Conservation (phyloP, 306 rosid species). For the Malus asiatica region DNA sequence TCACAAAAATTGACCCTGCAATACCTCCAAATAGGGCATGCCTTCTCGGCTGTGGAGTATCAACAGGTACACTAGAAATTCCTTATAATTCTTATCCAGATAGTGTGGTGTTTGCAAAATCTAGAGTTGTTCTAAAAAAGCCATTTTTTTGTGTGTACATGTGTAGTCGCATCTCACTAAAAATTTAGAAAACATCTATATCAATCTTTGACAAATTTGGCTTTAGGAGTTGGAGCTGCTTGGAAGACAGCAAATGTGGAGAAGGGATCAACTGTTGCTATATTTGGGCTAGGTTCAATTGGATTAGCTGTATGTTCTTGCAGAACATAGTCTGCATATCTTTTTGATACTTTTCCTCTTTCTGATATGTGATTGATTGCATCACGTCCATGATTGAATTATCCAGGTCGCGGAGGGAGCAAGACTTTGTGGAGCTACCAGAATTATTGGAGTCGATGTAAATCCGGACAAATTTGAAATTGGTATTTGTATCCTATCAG, state of each 20-base stretch:
- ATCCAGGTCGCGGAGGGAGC: conserved; percentile 87
- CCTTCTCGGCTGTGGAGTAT: conserved; percentile 76
- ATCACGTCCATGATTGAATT: conserved; percentile 13
- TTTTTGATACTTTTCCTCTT: neutral
- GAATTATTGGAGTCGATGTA: conserved; percentile 79
- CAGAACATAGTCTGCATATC: neutral
- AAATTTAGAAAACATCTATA: neutral
- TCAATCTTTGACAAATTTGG: neutral
- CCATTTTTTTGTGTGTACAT: neutral
- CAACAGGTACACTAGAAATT: conserved; percentile 45
- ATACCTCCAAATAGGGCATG: conserved; percentile 65
- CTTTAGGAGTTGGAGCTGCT: conserved; percentile 86
- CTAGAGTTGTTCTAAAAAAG: neutral
- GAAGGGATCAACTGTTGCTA: conserved; percentile 65
- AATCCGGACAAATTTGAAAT: conserved; percentile 52
- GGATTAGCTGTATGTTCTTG: conserved; percentile 65
- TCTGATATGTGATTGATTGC: neutral
- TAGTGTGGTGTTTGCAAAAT: neutral
- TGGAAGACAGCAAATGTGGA: conserved; percentile 82
- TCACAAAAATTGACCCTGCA: conserved; percentile 44
- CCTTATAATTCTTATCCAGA: neutral
- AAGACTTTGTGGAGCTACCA: conserved; percentile 72
- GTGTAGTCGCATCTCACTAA: neutral
- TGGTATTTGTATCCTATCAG: conserved; percentile 34
- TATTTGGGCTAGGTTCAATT: conserved; percentile 80